These are phyloP conservation scores for Mycena galericulata DNA, from an alignment of 768 basidiomycete genomes.

Conservation along the genomic window DNA sequence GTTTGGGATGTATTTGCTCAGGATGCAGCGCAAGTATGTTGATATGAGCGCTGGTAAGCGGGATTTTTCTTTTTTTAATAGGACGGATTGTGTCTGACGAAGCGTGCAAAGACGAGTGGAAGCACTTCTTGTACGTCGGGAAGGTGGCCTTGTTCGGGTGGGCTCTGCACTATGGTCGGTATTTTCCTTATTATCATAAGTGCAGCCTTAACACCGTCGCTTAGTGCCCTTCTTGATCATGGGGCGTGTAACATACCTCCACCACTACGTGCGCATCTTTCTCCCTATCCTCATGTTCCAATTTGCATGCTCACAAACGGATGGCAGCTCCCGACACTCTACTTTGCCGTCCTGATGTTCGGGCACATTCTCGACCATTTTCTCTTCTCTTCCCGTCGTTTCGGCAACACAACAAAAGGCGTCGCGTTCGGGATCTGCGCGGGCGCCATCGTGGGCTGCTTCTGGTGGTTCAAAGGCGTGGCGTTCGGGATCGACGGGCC, in stretches of 20 bases:
- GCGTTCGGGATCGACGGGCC: slow-evolving; percentile 94
- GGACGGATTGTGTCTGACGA: slow-evolving; percentile 12
- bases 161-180: slow-evolving; percentile 86
- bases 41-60: slow-evolving; percentile 89
- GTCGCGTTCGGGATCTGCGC: slow-evolving; percentile 79
- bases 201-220: neutral
- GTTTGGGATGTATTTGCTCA: slow-evolving; percentile 76
- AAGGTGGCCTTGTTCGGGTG: slow-evolving; percentile 94
- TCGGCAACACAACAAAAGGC: slow-evolving; percentile 71
- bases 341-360: slow-evolving; percentile 94
- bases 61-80: neutral
- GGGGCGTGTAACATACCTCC: slow-evolving; percentile 96
- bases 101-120: slow-evolving; percentile 82
- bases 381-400: slow-evolving; percentile 81
- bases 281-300: no score
- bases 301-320: neutral
- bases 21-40: slow-evolving; percentile 88
- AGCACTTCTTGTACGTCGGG: slow-evolving; percentile 89
- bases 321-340: slow-evolving; percentile 88
- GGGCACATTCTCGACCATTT: slow-evolving; percentile 94
- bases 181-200: no score
- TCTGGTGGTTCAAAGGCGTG: slow-evolving; percentile 95
- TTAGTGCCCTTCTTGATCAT: slow-evolving; percentile 96
- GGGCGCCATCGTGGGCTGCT: slow-evolving; percentile 71
- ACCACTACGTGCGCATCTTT: slow-evolving; percentile 70